Conservation (phyloP, 805 yeast genomes). For the Candida palmyrensis region DNA sequence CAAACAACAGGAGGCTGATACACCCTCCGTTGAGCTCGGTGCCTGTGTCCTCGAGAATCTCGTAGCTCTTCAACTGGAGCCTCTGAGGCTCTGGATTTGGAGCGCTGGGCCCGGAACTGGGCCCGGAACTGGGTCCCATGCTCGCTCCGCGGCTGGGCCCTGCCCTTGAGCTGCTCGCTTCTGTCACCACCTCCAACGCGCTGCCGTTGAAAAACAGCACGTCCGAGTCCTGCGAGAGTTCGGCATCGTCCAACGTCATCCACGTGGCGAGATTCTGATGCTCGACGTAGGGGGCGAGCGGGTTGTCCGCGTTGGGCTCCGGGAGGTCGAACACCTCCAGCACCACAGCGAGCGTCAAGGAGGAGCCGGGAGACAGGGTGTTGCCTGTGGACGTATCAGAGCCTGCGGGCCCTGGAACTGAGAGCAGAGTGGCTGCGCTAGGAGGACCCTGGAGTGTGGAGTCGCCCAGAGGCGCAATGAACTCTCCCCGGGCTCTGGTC, state of each 20-base stretch:
- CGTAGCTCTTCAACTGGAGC: conserved; percentile 26
- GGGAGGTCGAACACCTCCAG: conserved; percentile 23
- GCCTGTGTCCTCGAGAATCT: conserved; percentile 32
- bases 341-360: conserved; percentile 1
- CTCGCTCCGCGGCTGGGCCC: too few species aligned
- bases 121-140: not conserved
- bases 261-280: conserved; percentile 13
- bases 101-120: too few species aligned
- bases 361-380: not conserved
- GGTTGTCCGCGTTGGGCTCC: conserved; percentile 20
- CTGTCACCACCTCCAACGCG: conserved; percentile 1
- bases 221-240: conserved; percentile 28
- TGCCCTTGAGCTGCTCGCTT: too few species aligned
- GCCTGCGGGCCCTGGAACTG: too few species aligned
- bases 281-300: conserved; percentile 13
- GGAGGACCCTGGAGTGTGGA: too few species aligned
- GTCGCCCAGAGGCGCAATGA: too few species aligned
- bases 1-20: conserved; percentile 33
- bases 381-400: too few species aligned
- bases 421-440: not conserved
- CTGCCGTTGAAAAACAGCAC: conserved; percentile 23
- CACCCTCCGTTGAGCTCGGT: conserved; percentile 24
- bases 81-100: too few species aligned
- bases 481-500: too few species aligned
- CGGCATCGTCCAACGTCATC: conserved; percentile 26